Percentiles rank a stretch among this genome's conserved stretches.
Evolutionary conservation across 192 early-diverging fungal genomes (phyloP).

Genomic region (Entophlyctis helioformis): DNA sequence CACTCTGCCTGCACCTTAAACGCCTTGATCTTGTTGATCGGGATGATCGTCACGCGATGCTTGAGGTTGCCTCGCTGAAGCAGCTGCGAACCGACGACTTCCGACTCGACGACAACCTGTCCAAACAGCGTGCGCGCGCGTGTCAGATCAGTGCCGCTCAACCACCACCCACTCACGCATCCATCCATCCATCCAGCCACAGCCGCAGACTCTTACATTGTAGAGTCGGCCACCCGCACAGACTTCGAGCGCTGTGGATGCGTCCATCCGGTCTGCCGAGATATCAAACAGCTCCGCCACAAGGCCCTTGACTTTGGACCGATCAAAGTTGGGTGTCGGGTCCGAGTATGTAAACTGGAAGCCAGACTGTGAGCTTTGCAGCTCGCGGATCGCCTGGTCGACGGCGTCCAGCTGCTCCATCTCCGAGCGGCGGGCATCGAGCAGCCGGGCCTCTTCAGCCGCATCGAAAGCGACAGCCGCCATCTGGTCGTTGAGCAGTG

Average conservation of each 20-base stretch:
- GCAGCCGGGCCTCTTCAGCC: too few relatives aligned
- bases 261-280: constrained; percentile 49
- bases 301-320: constrained; percentile 79
- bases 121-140: too few relatives aligned
- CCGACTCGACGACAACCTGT: constrained; percentile 85
- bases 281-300: constrained; percentile 80
- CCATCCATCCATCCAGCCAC: too few relatives aligned
- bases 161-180: too few relatives aligned
- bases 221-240: constrained; percentile 89
- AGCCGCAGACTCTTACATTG: constrained; percentile 45
- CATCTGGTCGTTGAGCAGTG: constrained; percentile 4
- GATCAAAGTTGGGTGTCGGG: constrained; percentile 80
- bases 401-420: too few relatives aligned
- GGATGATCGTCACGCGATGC: constrained; percentile 80
- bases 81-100: constrained; percentile 68
- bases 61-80: constrained; percentile 61
- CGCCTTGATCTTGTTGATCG: constrained; percentile 86
- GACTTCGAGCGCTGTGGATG: constrained; percentile 78
- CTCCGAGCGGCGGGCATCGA: too few relatives aligned
- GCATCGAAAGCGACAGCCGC: too few relatives aligned
- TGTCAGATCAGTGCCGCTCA: too few relatives aligned
- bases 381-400: too few relatives aligned
- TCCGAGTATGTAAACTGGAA: constrained; percentile 70
- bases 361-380: too few relatives aligned
- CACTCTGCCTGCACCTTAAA: constrained; percentile 36